Evolutionary conservation across 208 protist genomes (phyloP).

Genomic region (Wallacemonas sp.): DNA sequence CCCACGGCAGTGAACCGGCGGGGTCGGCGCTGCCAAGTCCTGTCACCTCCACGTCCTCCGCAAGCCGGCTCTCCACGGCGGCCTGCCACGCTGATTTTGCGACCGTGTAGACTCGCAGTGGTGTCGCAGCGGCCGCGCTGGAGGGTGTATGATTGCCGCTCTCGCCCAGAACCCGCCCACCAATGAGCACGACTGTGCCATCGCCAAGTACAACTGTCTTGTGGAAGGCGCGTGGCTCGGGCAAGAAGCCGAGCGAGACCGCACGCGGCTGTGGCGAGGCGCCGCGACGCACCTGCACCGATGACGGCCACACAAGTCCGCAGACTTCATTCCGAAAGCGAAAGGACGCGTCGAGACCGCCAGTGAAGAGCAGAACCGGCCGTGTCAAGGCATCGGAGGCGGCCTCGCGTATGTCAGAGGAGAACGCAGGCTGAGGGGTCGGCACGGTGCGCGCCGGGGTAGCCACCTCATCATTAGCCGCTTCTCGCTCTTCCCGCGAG

Average conservation of each 20-base stretch:
- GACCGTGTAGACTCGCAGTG: conserved; percentile 18
- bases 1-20: conserved; percentile 15
- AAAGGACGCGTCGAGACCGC: conserved; percentile 56
- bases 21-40: background rate
- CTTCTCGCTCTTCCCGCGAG: conserved; percentile 10
- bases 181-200: conserved; percentile 61
- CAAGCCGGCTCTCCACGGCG: background rate
- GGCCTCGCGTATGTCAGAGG: too few relatives aligned
- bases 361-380: conserved; percentile 41
- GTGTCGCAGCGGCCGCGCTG: background rate
- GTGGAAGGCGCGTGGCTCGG: conserved; percentile 65
- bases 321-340: conserved; percentile 52
- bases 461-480: background rate
- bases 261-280: conserved; percentile 7
- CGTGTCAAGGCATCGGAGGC: too few relatives aligned
- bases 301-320: conserved; percentile 45
- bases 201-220: conserved; percentile 42
- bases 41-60: conserved; percentile 1
- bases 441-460: background rate
- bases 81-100: background rate
- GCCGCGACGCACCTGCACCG: background rate
- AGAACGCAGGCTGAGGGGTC: too few relatives aligned
- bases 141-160: conserved; percentile 17
- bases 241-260: conserved; percentile 42
- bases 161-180: conserved; percentile 25